These are phyloP conservation scores for Gastrodia elata DNA, from an alignment of 106 monocot species.

Conservation along the genomic window DNA sequence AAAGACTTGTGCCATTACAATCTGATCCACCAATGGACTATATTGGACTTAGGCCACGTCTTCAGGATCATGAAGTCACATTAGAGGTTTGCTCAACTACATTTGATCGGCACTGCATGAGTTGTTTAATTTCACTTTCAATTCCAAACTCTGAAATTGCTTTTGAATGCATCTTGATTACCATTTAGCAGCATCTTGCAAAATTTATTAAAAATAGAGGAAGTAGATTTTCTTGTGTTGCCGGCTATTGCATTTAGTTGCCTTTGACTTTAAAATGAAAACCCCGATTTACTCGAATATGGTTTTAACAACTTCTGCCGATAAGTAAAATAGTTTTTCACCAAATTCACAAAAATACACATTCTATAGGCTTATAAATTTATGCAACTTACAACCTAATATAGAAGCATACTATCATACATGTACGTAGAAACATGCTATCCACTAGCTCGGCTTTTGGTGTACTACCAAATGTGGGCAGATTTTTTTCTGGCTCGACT, in stretches of 20 bases:
- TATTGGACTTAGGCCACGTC: constrained; percentile 50
- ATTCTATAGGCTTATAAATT: no score
- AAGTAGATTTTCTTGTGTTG: neutral
- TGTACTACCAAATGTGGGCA: no score
- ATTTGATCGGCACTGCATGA: neutral
- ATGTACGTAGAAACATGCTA: no score
- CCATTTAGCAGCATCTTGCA: neutral
- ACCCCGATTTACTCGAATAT: neutral
- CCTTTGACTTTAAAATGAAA: neutral
- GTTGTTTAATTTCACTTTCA: neutral
- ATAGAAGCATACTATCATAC: no score
- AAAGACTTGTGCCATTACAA: constrained; percentile 55
- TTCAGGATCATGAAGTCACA: constrained; percentile 80
- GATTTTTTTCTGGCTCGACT: no score
- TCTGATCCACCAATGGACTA: constrained; percentile 85
- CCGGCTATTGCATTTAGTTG: neutral
- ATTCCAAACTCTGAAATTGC: neutral
- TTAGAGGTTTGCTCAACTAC: constrained; percentile 40
- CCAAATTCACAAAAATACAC: no score
- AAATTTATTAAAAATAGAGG: neutral
- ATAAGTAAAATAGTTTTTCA: neutral
- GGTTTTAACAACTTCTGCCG: neutral
- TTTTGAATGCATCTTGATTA: neutral
- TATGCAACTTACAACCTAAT: no score
- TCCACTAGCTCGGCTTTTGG: no score